Evolutionary conservation across 2,329 filamentous ascomycete species (phyloP), one percentile per base, ranked within the genome.

Genomic region (Trichoderma gracile): DNA sequence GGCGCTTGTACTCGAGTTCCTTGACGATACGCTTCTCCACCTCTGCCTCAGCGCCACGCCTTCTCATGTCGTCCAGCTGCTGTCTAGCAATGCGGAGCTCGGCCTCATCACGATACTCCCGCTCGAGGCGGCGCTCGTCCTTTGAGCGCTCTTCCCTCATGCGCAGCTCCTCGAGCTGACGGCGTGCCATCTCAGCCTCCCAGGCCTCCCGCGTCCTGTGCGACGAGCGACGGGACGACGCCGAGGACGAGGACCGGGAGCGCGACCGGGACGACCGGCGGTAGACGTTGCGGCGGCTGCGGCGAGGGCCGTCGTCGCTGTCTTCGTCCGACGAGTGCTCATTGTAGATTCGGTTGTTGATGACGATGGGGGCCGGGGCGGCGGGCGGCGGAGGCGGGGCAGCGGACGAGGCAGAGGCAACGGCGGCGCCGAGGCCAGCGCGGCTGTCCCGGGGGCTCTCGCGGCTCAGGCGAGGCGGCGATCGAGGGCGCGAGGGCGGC

Each of bases 261-360:
- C 49, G 49, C 19, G 71, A 75, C 15, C 71, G 71, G 38, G 33
- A 38, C 1, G 33, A 38, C 10, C 69, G 70, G 42, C 72, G 71
- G 47, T 68, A 72, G 55, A 68, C 59, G 64, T 74, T 73, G 62
- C 55, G 64, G 33, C 61, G 64, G 19, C 63, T 66, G 21, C 66
- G 71, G 63, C 69, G 75, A 54, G 71, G 73, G 46, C 74, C 73
- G 30, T 78, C 73, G 15, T 73, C 71, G 38, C 69, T 59, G 2
- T 78, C 77, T 17, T 78, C 77, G 42, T 82, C 81, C 5, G 78
- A 82, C 21, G 80, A 81, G 58, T 79, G 69, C 23, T 81, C 78
- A 66, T 82, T 82, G 69, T 83, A 81, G 64, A 84, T 81, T 64
- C 78, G 78, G 72, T 86, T 86, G 71, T 86, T 84, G 72, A 87